Evolutionary conservation across 1,139 yeast species (phyloP), one percentile per base, ranked within the genome.

Genomic region (Pichia sp.): DNA sequence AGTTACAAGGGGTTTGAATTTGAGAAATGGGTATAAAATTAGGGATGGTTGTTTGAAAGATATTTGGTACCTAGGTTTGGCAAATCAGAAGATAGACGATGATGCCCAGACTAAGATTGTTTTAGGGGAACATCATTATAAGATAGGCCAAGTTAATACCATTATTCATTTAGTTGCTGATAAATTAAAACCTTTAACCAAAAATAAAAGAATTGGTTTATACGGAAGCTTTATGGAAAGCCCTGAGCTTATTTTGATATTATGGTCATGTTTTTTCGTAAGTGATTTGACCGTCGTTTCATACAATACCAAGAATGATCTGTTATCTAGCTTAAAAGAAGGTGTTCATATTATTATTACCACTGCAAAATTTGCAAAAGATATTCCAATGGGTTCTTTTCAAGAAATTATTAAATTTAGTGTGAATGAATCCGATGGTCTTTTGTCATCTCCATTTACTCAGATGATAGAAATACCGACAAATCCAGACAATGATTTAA

Each of bases 1-100:
- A 0, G 66, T 83, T 37, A 69, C 82, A 25, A 77, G 84, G 1
- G 94, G 94, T 0, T 64, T 84, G 41, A 78, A 78, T 39, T 73
- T 84, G 25, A 69, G 85, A 44, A 70, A 74, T 41, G 80, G 75
- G 31, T 83, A 81, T 61, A 79, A 76, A 55, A 55, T 82, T 23
- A 68, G 92, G 52, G 80, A 80, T 57, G 92, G 92, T 8, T 80
- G 78, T 52, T 62, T 82, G 46, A 72, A 78, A 55, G 94, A 82
- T 62, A 61, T 82, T 4, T 83, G 90, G 89, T 66, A 64, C 44
- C 46, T 71, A 12, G 63, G 66, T 23, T 32, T 57, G 48, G 53
- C 55, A 12, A 49, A 51, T 3, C 34, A 40, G 12, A 29, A 16
- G n/a, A n/a, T n/a, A 9, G 40, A 40, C 2, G 40, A 48, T 1